phyloP scores from a whole-genome alignment of 2,329 filamentous ascomycete genomes.

The Cladobotryum protrusum region DNA sequence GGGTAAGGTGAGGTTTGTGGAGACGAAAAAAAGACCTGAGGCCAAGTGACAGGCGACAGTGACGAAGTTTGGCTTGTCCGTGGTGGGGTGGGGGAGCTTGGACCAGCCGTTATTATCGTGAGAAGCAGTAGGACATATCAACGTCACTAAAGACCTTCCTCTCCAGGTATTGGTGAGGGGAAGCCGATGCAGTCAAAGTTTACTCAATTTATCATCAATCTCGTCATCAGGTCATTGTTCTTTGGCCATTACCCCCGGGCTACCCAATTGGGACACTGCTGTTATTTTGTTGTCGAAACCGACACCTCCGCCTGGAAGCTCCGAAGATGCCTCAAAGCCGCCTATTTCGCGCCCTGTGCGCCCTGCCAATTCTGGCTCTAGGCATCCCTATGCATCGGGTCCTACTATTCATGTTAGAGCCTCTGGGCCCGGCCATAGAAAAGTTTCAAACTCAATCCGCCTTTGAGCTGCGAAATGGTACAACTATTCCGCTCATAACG shows the following conservation, averaged over 20 bases:
- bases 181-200: too few relatives aligned
- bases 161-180: too few relatives aligned
- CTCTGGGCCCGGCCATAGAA: neutral
- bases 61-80: slow-evolving; percentile 1
- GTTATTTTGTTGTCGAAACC: too few relatives aligned
- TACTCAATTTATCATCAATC: too few relatives aligned
- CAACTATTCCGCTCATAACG: slow-evolving; percentile 10
- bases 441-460: neutral
- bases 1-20: slow-evolving; percentile 1
- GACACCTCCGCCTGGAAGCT: neutral
- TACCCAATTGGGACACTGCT: too few relatives aligned
- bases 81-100: slow-evolving; percentile 11
- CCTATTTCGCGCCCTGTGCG: slow-evolving; percentile 1
- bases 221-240: too few relatives aligned
- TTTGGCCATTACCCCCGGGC: too few relatives aligned
- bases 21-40: neutral
- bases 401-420: neutral
- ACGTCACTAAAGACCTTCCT: too few relatives aligned
- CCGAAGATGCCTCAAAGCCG: slow-evolving; percentile 3
- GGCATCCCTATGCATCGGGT: slow-evolving; percentile 1
- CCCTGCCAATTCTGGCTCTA: slow-evolving; percentile 7
- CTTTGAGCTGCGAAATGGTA: slow-evolving; percentile 3
- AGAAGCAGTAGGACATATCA: too few relatives aligned
- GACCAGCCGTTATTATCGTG: slow-evolving; percentile 4
- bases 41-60: neutral